Evolutionary conservation across 2,329 filamentous ascomycete species (phyloP), one percentile per base, ranked within the genome.

Genomic region (Scedosporium minutisporum): DNA sequence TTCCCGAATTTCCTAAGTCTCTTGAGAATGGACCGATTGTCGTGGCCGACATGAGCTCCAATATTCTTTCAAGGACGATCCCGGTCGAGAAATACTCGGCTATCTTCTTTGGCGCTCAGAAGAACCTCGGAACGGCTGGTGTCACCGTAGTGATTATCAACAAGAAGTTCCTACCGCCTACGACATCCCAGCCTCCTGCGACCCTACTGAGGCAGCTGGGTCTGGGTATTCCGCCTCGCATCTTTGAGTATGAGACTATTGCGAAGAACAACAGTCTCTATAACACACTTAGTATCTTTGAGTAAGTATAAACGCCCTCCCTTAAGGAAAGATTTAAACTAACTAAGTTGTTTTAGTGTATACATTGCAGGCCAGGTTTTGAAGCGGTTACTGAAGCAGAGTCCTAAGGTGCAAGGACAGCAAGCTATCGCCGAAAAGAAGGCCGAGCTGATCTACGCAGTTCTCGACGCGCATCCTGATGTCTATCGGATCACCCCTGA

Each of bases 91-190:
- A 95, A 71, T 96, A 88, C 75, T 88, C 87, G 1, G 79, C 88
- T 67, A 89, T 97, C 71, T 97, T 97, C 77, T 96, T 92, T 65
- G 92, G 93, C 57, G 92, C 93, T 0, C 93, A 97, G 97, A 97
- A 38, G 84, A 97, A 97, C 76, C 82, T 97, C 10, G 93, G 93
- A 29, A 85, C 84, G 3, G 87, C 93, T 1, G 93, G 93, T 64
- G 84, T 97, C 64, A 95, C 93, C 5, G 89, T 96, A 29, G 88
- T 89, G 14, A 87, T 97, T 58, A 81, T 97, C 70, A 88, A 38
- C 33, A 38, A 88, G 72, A 96, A 96, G 78, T 85, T 97, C 33
- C 82, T 97, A 2, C 84, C 90, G 12, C 89, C 89, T 3, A 75
- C 79, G 33, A 80, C 81, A 2, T 76, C 83, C 6, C 86, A 90